A percentile compares a stretch with the other conserved stretches of the same genome.
phyloP scores from a whole-genome alignment of 2,329 filamentous ascomycete species.

The Aspergillus eucalypticola region DNA sequence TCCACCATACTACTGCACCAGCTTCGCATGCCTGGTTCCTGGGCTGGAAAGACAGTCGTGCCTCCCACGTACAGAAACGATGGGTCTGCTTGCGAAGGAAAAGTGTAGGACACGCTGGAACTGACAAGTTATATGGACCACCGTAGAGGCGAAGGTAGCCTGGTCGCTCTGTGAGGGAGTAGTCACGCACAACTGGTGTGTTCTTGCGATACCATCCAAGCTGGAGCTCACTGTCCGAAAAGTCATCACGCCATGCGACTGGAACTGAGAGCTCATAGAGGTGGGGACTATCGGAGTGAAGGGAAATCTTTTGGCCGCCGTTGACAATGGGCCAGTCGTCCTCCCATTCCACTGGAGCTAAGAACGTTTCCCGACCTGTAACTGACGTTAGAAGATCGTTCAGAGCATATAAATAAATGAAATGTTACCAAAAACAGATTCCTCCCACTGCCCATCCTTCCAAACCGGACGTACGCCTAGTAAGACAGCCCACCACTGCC shows the following conservation, averaged over 20 bases:
- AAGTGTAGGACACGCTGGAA: constrained; percentile 54
- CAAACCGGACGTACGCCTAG: constrained; percentile 47
- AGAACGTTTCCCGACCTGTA: constrained; percentile 52
- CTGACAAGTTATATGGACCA: constrained; percentile 53
- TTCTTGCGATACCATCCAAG: constrained; percentile 44
- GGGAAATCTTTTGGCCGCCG: constrained; percentile 46
- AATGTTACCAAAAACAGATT: constrained; percentile 46
- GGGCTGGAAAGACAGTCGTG: constrained; percentile 50
- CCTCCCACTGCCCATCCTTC: constrained; percentile 32
- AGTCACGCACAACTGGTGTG: constrained; percentile 51
- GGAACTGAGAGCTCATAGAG: constrained; percentile 21
- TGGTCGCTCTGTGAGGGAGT: constrained; percentile 49
- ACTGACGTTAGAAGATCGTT: not conserved
- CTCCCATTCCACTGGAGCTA: constrained; percentile 53
- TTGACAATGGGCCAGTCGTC: constrained; percentile 57
- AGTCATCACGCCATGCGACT: constrained; percentile 41
- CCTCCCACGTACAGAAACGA: constrained; percentile 46
- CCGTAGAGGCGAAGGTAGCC: constrained; percentile 53
- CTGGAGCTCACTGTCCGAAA: constrained; percentile 24
- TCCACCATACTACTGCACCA: constrained; percentile 58
- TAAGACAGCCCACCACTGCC: constrained; percentile 53
- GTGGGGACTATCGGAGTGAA: constrained; percentile 26
- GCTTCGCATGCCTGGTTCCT: constrained; percentile 50
- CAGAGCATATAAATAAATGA: not conserved
- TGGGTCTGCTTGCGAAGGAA: constrained; percentile 57